phyloP scores from a whole-genome alignment of 306 rosid genomes.

The Acacia crassicarpa region DNA sequence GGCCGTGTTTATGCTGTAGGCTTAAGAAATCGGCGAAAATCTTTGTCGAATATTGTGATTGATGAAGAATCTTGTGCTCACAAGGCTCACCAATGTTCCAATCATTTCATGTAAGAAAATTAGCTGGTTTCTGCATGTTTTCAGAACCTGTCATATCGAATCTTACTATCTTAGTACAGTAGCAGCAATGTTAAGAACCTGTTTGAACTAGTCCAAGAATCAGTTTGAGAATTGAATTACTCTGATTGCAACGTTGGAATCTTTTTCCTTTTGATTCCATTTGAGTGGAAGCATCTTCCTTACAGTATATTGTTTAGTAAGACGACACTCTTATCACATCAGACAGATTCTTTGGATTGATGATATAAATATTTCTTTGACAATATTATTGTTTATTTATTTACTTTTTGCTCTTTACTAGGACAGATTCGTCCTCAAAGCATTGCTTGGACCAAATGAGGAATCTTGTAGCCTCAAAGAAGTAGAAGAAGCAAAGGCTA shows the following conservation, averaged over 20 bases:
- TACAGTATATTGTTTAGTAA: not conserved
- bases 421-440: not conserved
- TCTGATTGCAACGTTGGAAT: not conserved
- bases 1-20: not conserved
- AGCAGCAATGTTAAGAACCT: not conserved
- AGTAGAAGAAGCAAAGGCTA: constrained; percentile 50
- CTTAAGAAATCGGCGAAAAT: not conserved
- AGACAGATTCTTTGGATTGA: not conserved
- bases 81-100: not conserved
- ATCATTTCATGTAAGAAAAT: not conserved
- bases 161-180: too few relatives aligned
- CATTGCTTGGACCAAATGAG: not conserved
- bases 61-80: not conserved
- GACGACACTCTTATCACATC: not conserved
- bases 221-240: not conserved
- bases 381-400: not conserved
- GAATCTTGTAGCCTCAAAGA: constrained; percentile 30
- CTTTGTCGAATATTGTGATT: not conserved
- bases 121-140: not conserved
- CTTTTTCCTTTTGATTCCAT: too few relatives aligned
- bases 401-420: not conserved
- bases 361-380: not conserved
- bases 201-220: not conserved
- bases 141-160: not conserved
- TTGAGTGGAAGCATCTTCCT: not conserved